A percentile compares a stretch with the other conserved stretches of the same genome.
These are phyloP conservation scores for Fusarium nanum DNA, from an alignment of 2,329 filamentous ascomycete species.

Conservation along the genomic window DNA sequence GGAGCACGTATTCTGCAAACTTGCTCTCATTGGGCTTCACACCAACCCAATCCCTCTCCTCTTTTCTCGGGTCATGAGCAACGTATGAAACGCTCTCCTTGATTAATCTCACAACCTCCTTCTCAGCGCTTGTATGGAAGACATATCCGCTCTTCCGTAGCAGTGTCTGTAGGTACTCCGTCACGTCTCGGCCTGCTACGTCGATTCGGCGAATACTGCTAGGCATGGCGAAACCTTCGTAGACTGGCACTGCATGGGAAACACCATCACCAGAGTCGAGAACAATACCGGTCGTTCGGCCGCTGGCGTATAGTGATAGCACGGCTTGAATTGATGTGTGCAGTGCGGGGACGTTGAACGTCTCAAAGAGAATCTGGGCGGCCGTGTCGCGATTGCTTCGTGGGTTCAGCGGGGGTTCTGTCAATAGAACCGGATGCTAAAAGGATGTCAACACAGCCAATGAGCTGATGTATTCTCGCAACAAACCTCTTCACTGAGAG, in stretches of 20 bases:
- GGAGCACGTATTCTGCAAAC: slow-evolving; percentile 86
- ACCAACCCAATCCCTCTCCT: slow-evolving; percentile 95
- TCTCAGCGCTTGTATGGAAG: slow-evolving; percentile 98
- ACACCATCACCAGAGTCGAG: slow-evolving; percentile 96
- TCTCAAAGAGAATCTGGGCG: slow-evolving; percentile 97
- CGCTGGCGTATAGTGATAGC: slow-evolving; percentile 93
- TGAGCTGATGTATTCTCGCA: not conserved
- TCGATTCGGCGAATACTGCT: slow-evolving; percentile 96
- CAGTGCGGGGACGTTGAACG: slow-evolving; percentile 95
- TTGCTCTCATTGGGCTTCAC: slow-evolving; percentile 82
- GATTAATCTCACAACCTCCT: slow-evolving; percentile 97
- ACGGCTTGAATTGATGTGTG: slow-evolving; percentile 98
- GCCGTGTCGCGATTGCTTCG: slow-evolving; percentile 95
- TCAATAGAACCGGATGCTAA: slow-evolving; percentile 93
- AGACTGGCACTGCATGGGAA: slow-evolving; percentile 96
- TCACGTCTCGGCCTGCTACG: slow-evolving; percentile 94
- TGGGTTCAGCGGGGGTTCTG: slow-evolving; percentile 95
- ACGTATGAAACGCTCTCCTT: slow-evolving; percentile 97
- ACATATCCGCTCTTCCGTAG: slow-evolving; percentile 92
- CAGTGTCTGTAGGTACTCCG: slow-evolving; percentile 91
- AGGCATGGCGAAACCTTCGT: slow-evolving; percentile 96
- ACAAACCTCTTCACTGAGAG: slow-evolving; percentile 89
- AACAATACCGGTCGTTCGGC: slow-evolving; percentile 94
- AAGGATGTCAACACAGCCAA: slow-evolving; percentile 31
- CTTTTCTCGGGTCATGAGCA: slow-evolving; percentile 87